phyloP scores from a whole-genome alignment of 2,329 filamentous ascomycete genomes.

The Aspergillaceae sp. region DNA sequence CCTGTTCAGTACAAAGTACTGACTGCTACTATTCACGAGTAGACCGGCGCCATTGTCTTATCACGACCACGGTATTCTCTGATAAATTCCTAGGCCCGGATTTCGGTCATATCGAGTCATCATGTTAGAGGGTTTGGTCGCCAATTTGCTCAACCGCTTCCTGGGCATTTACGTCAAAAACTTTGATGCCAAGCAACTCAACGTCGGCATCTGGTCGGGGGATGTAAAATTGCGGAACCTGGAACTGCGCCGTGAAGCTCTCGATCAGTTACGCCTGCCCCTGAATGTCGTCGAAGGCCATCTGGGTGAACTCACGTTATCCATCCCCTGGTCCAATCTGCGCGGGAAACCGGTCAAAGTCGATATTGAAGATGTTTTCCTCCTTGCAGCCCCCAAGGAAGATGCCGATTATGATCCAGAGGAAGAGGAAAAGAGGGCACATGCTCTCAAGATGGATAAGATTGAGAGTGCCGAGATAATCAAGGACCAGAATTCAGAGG shows the following conservation, averaged over 20 bases:
- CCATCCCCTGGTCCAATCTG: constrained; percentile 96
- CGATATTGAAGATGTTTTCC: constrained; percentile 91
- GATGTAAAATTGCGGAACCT: constrained; percentile 93
- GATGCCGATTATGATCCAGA: constrained; percentile 88
- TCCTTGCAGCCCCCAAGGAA: constrained; percentile 90
- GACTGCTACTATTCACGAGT: constrained; percentile 1
- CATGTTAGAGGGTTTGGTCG: constrained; percentile 96
- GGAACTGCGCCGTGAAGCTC: constrained; percentile 83
- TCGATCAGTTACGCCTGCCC: constrained; percentile 92
- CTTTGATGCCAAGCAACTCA: constrained; percentile 94
- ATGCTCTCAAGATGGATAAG: constrained; percentile 97
- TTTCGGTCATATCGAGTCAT: constrained; percentile 55
- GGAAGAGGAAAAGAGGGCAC: constrained; percentile 77
- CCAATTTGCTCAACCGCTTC: constrained; percentile 96
- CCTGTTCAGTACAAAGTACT: constrained; percentile 1
- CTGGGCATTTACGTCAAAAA: constrained; percentile 99
- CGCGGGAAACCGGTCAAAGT: constrained; percentile 90
- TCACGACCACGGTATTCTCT: constrained; percentile 7
- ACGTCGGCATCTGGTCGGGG: constrained; percentile 97
- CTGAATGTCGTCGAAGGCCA: constrained; percentile 96
- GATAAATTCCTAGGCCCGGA: constrained; percentile 54
- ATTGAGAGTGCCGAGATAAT: constrained; percentile 91
- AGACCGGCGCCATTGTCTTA: constrained; percentile 5
- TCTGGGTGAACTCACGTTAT: constrained; percentile 79
- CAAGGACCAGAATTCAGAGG: constrained; percentile 85